Conservation (phyloP, 768 basidiomycete species). For the Naganishia vaughanmartiniae region DNA sequence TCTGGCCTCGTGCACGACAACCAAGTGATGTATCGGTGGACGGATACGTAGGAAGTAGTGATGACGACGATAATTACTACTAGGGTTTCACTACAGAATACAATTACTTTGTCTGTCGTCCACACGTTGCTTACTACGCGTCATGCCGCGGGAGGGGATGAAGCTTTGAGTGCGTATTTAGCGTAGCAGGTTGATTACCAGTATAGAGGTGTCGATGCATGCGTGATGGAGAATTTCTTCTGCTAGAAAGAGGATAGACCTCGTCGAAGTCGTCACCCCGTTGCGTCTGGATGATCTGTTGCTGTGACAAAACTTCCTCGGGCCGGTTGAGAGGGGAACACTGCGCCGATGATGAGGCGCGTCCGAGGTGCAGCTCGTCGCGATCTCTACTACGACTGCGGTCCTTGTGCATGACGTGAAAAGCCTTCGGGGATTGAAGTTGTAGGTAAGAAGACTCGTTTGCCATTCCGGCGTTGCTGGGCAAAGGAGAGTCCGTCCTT, state of each 20-base stretch:
- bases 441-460: background rate
- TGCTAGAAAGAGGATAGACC: background rate
- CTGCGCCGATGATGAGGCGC: background rate
- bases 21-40: constrained; percentile 9
- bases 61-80: background rate
- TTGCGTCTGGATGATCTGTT: background rate
- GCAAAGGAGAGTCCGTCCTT: background rate
- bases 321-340: background rate
- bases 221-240: background rate
- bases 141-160: background rate
- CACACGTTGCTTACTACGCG: background rate
- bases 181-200: constrained; percentile 2
- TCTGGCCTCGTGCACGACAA: background rate
- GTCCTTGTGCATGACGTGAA: too few species aligned
- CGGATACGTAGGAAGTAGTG: constrained; percentile 14
- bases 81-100: background rate
- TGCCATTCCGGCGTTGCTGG: background rate
- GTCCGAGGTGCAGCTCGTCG: background rate
- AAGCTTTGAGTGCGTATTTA: constrained; percentile 2
- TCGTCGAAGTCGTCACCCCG: background rate
- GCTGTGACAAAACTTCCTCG: background rate
- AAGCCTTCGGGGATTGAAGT: background rate
- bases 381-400: constrained; percentile 1
- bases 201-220: background rate
- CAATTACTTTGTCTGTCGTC: background rate